Evolutionary conservation across 163 green algal genomes (phyloP).

Genomic region (Trebouxia gelatinosa): DNA sequence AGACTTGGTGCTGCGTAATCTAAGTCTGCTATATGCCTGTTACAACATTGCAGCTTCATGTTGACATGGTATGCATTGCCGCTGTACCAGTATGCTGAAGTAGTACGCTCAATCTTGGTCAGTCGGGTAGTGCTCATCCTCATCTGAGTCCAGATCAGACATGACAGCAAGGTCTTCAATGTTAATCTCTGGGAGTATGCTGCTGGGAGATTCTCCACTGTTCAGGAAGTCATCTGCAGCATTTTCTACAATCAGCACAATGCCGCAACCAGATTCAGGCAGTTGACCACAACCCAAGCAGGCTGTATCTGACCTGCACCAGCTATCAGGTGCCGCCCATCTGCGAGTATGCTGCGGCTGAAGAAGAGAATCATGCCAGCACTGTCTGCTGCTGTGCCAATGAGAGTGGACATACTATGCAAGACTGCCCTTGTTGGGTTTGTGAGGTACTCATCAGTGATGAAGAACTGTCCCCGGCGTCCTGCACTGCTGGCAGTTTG

Average conservation of each 20-base stretch:
- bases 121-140: background rate
- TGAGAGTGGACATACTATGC: background rate
- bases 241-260: too few species aligned
- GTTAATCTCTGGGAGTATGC: background rate
- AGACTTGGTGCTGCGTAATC: too few species aligned
- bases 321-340: background rate
- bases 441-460: conserved; percentile 9
- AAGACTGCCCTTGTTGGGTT: conserved; percentile 1
- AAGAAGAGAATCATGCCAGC: background rate
- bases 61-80: background rate
- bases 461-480: background rate
- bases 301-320: background rate
- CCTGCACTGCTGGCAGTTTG: background rate
- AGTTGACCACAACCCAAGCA: background rate
- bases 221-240: conserved; percentile 18
- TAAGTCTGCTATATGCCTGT: too few species aligned
- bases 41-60: background rate
- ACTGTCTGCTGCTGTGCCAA: background rate
- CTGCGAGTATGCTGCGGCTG: background rate
- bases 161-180: conserved; percentile 9
- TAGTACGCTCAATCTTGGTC: background rate
- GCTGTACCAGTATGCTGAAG: background rate
- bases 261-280: too few species aligned
- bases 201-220: conserved; percentile 4
- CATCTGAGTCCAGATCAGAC: background rate